Evolutionary conservation across 2,329 filamentous ascomycete species (phyloP).

Genomic region (Chrysoporthe deuterocubensis): DNA sequence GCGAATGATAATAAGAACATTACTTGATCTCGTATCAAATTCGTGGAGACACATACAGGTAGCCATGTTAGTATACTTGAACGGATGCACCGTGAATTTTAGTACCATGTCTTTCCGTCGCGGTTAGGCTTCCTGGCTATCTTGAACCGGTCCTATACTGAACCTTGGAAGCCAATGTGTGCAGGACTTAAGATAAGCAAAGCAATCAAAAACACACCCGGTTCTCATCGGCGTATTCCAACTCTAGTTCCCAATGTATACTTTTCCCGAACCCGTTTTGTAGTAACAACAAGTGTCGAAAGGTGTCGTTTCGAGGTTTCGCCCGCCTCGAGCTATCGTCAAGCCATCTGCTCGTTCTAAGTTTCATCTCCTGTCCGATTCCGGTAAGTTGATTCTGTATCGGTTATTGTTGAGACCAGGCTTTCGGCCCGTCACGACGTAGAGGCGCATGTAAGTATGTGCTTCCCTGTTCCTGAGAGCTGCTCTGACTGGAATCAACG

Average conservation of each 20-base stretch:
- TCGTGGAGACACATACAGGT: background rate
- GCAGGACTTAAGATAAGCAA: background rate
- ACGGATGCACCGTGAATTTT: background rate
- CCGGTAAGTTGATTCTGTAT: conserved; percentile 6
- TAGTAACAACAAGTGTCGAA: background rate
- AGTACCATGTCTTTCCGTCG: background rate
- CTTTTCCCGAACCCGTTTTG: background rate
- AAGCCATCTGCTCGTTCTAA: background rate
- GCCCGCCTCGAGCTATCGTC: background rate
- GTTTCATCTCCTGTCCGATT: background rate
- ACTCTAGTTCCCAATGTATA: background rate
- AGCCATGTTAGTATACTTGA: background rate
- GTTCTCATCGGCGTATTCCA: background rate
- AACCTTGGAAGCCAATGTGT: background rate
- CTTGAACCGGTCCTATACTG: background rate
- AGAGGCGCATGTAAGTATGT: conserved; percentile 54
- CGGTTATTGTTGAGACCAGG: conserved; percentile 36
- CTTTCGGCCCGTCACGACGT: conserved; percentile 57
- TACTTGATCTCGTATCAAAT: background rate
- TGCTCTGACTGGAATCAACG: conserved; percentile 53
- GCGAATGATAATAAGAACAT: background rate
- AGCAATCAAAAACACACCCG: background rate
- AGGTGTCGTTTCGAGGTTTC: background rate
- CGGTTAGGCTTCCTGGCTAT: background rate
- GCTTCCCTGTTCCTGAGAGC: conserved; percentile 50